phyloP scores from a whole-genome alignment of 768 basidiomycete species.

The Lentinula raphanica region DNA sequence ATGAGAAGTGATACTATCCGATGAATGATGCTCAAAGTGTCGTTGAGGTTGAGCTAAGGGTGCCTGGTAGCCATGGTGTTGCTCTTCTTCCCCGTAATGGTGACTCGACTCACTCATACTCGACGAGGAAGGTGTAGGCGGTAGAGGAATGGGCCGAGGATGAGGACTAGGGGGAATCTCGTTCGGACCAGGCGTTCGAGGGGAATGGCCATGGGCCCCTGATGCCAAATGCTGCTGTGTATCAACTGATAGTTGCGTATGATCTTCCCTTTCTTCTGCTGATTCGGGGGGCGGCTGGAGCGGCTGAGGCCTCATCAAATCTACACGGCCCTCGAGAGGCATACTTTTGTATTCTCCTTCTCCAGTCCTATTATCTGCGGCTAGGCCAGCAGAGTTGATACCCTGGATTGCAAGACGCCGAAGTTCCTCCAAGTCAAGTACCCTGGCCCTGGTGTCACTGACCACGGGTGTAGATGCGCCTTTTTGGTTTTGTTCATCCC shows the following conservation, averaged over 20 bases:
- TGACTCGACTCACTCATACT: background rate
- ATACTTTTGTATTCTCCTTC: constrained; percentile 76
- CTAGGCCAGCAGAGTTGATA: constrained; percentile 27
- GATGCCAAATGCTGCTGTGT: background rate
- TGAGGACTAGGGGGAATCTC: constrained; percentile 63
- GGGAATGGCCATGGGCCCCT: constrained; percentile 13
- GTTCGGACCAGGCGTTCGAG: constrained; percentile 56
- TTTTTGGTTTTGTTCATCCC: constrained; percentile 47
- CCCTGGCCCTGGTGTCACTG: constrained; percentile 24
- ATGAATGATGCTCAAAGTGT: constrained; percentile 7
- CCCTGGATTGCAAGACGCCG: constrained; percentile 59
- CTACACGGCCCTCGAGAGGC: constrained; percentile 84
- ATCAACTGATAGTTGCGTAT: constrained; percentile 1
- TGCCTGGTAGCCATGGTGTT: background rate
- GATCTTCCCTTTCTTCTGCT: constrained; percentile 10
- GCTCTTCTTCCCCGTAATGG: background rate
- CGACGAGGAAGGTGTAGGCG: constrained; percentile 17
- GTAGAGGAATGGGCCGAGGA: constrained; percentile 43
- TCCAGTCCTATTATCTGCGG: constrained; percentile 21
- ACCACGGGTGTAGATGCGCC: constrained; percentile 13
- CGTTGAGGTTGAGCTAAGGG: background rate
- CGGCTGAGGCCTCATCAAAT: constrained; percentile 66
- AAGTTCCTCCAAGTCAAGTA: constrained; percentile 61
- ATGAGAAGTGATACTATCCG: constrained; percentile 15
- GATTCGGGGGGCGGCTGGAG: constrained; percentile 16